phyloP scores from a whole-genome alignment of 768 basidiomycete species.

The Auriscalpium microsporum region DNA sequence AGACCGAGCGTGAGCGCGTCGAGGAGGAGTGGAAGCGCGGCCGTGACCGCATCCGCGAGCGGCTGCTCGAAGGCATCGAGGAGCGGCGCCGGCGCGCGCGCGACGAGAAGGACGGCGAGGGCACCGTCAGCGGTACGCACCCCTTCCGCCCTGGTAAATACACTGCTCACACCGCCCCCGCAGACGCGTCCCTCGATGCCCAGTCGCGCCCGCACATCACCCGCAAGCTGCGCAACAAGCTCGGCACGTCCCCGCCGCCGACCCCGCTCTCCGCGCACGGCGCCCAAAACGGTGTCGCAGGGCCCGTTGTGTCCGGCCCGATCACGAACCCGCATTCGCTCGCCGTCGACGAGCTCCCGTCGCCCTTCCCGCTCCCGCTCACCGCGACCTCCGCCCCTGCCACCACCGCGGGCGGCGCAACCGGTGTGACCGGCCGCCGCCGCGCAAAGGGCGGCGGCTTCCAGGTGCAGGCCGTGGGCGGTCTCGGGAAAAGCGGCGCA shows the following conservation, averaged over 20 bases:
- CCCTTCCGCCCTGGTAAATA: neutral
- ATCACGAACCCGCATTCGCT: conserved; percentile 81
- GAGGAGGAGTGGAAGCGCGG: conserved; percentile 80
- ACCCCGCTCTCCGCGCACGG: conserved; percentile 47
- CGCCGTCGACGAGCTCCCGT: conserved; percentile 78
- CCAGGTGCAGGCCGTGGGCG: conserved; percentile 55
- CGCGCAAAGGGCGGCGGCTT: conserved; percentile 32
- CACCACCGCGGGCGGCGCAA: conserved; percentile 11
- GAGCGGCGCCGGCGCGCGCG: conserved; percentile 70
- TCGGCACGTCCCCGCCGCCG: conserved; percentile 68
- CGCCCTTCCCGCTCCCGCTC: conserved; percentile 72
- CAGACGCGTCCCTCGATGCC: conserved; percentile 67
- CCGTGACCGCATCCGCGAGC: conserved; percentile 64
- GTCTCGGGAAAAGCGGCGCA: conserved; percentile 63
- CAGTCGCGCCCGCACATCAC: conserved; percentile 76
- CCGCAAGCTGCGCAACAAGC: conserved; percentile 75
- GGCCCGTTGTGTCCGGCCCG: conserved; percentile 38
- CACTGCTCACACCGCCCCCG: neutral
- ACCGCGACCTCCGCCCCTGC: conserved; percentile 42
- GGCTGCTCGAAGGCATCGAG: conserved; percentile 77
- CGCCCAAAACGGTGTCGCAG: conserved; percentile 28
- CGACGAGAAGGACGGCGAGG: conserved; percentile 86
- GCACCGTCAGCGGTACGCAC: conserved; percentile 55
- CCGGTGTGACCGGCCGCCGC: conserved; percentile 26
- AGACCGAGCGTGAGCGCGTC: conserved; percentile 70